phyloP scores from a whole-genome alignment of 2,329 filamentous ascomycete species.

The Monosporascus cannonballus region DNA sequence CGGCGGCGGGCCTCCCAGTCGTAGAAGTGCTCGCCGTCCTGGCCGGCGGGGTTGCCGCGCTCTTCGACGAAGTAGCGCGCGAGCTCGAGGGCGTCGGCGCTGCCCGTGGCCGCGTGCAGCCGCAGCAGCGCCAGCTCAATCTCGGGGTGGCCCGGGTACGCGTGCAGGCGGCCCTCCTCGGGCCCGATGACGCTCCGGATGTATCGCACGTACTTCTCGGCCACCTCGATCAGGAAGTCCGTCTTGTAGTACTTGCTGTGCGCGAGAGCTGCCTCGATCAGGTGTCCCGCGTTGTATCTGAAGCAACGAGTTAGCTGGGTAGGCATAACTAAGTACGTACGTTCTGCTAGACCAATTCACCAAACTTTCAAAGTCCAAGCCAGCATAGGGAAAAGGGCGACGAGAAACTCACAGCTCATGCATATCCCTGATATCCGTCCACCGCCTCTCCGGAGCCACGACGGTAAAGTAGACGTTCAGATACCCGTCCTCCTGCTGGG shows the following conservation, averaged over 20 bases:
- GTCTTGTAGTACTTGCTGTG: constrained; percentile 48
- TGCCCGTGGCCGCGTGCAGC: constrained; percentile 29
- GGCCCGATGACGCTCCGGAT: constrained; percentile 47
- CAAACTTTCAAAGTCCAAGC: background rate
- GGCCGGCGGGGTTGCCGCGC: constrained; percentile 45
- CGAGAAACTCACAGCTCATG: constrained; percentile 46
- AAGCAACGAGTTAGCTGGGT: no score
- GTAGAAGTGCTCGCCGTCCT: constrained; percentile 46
- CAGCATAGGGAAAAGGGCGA: background rate
- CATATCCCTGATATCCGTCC: constrained; percentile 54
- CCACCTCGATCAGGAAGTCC: constrained; percentile 42
- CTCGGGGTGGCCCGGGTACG: constrained; percentile 54
- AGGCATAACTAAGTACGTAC: no score
- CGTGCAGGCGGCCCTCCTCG: constrained; percentile 41
- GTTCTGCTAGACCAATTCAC: background rate
- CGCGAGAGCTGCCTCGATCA: constrained; percentile 55
- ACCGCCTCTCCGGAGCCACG: constrained; percentile 48
- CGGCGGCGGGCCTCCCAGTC: constrained; percentile 46
- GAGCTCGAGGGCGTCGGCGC: constrained; percentile 34
- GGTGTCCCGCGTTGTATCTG: constrained; percentile 54
- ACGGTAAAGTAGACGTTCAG: constrained; percentile 59
- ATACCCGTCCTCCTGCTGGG: constrained; percentile 56
- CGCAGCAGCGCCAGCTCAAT: constrained; percentile 43
- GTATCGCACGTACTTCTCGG: constrained; percentile 48
- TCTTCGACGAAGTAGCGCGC: constrained; percentile 53